phyloP scores from a whole-genome alignment of 495 filamentous ascomycete species.

The Copromyces sp. region DNA sequence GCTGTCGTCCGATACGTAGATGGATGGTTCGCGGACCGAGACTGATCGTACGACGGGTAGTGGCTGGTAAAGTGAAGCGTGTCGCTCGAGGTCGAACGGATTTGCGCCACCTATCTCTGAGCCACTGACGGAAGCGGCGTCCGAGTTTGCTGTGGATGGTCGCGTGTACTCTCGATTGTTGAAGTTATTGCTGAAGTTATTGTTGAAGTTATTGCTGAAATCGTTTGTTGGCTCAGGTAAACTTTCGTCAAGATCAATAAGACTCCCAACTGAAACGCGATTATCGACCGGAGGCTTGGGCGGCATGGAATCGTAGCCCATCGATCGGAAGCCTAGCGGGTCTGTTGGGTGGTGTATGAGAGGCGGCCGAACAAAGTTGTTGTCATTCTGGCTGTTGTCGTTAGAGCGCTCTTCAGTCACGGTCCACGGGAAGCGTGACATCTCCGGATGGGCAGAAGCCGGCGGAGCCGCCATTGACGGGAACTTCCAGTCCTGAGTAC shows the following conservation, averaged over 20 bases:
- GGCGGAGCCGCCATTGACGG: slow-evolving; percentile 38
- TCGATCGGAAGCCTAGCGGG: slow-evolving; percentile 33
- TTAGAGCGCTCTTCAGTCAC: slow-evolving; percentile 17
- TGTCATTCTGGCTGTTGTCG: background rate
- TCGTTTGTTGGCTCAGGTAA: slow-evolving; percentile 20
- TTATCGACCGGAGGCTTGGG: slow-evolving; percentile 15
- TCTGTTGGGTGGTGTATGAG: slow-evolving; percentile 43
- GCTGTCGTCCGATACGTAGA: slow-evolving; percentile 42
- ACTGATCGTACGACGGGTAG: slow-evolving; percentile 6
- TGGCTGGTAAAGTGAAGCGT: slow-evolving; percentile 39
- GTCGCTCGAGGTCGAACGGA: slow-evolving; percentile 46
- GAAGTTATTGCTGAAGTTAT: background rate
- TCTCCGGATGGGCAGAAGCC: slow-evolving; percentile 40
- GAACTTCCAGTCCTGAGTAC: slow-evolving; percentile 55
- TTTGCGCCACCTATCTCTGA: slow-evolving; percentile 38
- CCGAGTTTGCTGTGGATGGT: slow-evolving; percentile 46
- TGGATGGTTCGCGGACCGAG: slow-evolving; percentile 35
- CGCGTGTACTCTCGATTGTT: slow-evolving; percentile 23
- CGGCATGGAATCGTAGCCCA: slow-evolving; percentile 27
- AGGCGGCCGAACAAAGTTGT: slow-evolving; percentile 29
- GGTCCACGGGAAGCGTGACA: slow-evolving; percentile 36
- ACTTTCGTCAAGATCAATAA: slow-evolving; percentile 45
- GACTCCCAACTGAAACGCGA: slow-evolving; percentile 33
- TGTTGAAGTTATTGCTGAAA: background rate
- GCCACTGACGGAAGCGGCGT: slow-evolving; percentile 35